A percentile compares a stretch with the other conserved stretches of the same genome.
Conservation (phyloP, 73 alveolate genomes). For the Tetrahymena borealis region DNA sequence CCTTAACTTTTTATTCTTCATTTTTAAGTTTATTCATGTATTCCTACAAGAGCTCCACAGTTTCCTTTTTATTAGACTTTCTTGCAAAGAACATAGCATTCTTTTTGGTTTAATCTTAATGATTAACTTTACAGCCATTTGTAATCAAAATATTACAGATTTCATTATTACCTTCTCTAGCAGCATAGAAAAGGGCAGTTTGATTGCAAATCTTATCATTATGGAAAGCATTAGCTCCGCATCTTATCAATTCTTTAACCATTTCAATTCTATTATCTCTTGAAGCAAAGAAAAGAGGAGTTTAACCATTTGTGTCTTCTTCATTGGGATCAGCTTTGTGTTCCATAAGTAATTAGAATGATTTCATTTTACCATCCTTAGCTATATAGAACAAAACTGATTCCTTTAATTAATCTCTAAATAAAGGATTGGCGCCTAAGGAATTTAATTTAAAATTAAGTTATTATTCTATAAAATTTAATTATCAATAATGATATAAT, state of each 20-base stretch:
- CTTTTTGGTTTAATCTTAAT: conserved; percentile 62
- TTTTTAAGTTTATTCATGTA: conserved; percentile 13
- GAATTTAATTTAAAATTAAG: not conserved
- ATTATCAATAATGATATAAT: too few species aligned
- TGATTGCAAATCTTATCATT: conserved; percentile 71
- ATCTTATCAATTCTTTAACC: conserved; percentile 52
- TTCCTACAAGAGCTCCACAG: conserved; percentile 45
- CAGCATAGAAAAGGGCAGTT: conserved; percentile 84
- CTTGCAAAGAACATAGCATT: conserved; percentile 72
- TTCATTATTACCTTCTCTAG: conserved; percentile 84
- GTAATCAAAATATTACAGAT: conserved; percentile 61
- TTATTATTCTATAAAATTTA: too few species aligned
- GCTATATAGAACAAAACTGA: conserved; percentile 23
- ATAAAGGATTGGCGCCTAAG: conserved; percentile 17
- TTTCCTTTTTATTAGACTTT: conserved; percentile 55
- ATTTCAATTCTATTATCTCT: conserved; percentile 72
- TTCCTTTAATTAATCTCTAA: conserved; percentile 22
- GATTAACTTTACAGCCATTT: conserved; percentile 67
- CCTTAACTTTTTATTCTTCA: conserved; percentile 21
- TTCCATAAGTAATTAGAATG: conserved; percentile 4
- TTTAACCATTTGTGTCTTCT: conserved; percentile 37
- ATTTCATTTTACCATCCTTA: conserved; percentile 37
- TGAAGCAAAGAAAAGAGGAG: conserved; percentile 74
- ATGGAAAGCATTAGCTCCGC: conserved; percentile 67
- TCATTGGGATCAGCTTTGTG: conserved; percentile 12